phyloP scores from a whole-genome alignment of 768 basidiomycete genomes.

The Kwoniella mangroviensis region DNA sequence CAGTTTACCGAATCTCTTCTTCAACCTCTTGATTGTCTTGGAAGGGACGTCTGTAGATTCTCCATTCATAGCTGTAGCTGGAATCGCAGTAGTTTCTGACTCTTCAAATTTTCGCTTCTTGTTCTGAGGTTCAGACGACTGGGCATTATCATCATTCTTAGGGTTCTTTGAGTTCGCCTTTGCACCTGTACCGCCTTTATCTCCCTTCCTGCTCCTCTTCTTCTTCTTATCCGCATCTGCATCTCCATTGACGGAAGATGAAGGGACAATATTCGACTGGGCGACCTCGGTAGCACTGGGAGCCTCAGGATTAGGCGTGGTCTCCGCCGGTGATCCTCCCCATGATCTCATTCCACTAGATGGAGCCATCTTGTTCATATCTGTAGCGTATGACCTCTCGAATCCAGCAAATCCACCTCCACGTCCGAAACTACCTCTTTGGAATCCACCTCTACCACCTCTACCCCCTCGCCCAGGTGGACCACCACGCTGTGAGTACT shows the following conservation, averaged over 20 bases:
- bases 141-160: conserved; percentile 9
- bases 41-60: conserved; percentile 27
- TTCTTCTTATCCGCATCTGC: conserved; percentile 32
- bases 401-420: conserved; percentile 45
- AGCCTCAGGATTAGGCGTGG: conserved; percentile 16
- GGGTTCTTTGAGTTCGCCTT: conserved; percentile 52
- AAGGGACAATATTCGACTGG: conserved; percentile 4
- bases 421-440: conserved; percentile 58
- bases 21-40: conserved; percentile 50
- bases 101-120: conserved; percentile 47
- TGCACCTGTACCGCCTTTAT: conserved; percentile 55
- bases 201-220: conserved; percentile 54
- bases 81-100: not conserved
- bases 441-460: conserved; percentile 52
- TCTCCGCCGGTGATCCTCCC: conserved; percentile 27
- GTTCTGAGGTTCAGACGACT: conserved; percentile 15
- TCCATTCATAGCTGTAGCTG: conserved; percentile 6
- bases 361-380: conserved; percentile 35
- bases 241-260: conserved; percentile 1
- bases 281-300: too few species aligned
- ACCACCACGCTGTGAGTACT: conserved; percentile 39
- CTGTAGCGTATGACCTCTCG: conserved; percentile 40
- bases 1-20: conserved; percentile 64
- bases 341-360: conserved; percentile 46
- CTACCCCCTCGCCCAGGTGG: conserved; percentile 33